A percentile compares a stretch with the other conserved stretches of the same genome.
These are phyloP conservation scores for Ramularia endophylla DNA, from an alignment of 2,329 filamentous ascomycete species.

Conservation along the genomic window DNA sequence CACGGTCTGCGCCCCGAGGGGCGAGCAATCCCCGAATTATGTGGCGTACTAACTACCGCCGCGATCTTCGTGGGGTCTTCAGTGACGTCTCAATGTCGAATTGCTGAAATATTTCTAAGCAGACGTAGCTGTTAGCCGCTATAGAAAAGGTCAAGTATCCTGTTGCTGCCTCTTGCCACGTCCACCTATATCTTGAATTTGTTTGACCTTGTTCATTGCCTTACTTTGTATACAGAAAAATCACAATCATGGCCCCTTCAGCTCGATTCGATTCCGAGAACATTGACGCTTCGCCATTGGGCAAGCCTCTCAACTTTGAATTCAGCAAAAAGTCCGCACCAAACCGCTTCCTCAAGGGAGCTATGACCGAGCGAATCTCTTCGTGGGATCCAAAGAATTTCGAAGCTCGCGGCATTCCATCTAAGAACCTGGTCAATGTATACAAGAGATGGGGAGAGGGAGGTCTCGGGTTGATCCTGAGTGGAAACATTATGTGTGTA, in stretches of 20 bases:
- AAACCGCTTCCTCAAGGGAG: constrained; percentile 62
- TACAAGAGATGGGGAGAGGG: constrained; percentile 59
- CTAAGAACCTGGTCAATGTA: constrained; percentile 48
- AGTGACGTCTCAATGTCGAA: too few species aligned
- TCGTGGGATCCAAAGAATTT: constrained; percentile 53
- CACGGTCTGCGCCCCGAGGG: too few species aligned
- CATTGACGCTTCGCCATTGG: constrained; percentile 36
- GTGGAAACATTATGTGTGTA: constrained; percentile 55
- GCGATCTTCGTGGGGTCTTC: too few species aligned
- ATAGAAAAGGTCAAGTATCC: too few species aligned
- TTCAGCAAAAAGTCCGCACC: constrained; percentile 51
- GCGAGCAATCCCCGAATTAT: too few species aligned
- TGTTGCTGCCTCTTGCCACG: too few species aligned
- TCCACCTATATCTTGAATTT: too few species aligned
- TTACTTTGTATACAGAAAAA: too few species aligned
- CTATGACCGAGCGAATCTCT: constrained; percentile 61
- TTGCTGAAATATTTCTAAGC: too few species aligned
- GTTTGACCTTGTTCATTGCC: too few species aligned
- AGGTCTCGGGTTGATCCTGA: constrained; percentile 51
- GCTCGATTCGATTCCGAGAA: constrained; percentile 37
- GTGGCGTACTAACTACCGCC: too few species aligned
- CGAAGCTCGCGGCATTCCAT: constrained; percentile 49
- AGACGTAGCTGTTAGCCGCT: too few species aligned
- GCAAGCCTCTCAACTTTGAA: constrained; percentile 39
- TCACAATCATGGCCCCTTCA: constrained; percentile 31